phyloP scores from a whole-genome alignment of 192 early-diverging fungal genomes.

The Rhizophagus sp. region DNA sequence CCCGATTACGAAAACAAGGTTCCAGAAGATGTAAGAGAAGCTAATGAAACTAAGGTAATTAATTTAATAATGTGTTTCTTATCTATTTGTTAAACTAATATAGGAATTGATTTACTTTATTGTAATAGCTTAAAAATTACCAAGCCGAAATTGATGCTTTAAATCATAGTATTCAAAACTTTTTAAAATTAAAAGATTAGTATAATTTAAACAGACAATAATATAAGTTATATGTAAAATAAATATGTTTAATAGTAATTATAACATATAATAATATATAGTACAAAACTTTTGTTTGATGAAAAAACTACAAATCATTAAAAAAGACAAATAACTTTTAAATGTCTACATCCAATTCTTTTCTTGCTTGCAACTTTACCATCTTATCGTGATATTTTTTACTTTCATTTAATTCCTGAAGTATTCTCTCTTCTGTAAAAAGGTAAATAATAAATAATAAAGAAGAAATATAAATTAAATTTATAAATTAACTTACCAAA shows the following conservation, averaged over 20 bases:
- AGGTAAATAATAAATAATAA: not conserved
- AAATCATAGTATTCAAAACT: conserved; percentile 64
- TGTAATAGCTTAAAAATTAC: conserved; percentile 63
- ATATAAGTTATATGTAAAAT: no score
- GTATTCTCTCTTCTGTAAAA: not conserved
- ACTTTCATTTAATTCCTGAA: conserved; percentile 8
- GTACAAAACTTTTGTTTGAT: no score
- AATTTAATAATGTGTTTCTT: not conserved
- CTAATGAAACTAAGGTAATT: conserved; percentile 56
- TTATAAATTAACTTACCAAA: conserved; percentile 38
- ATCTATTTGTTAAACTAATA: not conserved
- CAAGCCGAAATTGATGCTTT: conserved; percentile 79
- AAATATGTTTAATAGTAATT: no score
- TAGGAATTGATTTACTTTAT: not conserved
- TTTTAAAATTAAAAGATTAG: conserved; percentile 61
- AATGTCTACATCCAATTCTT: conserved; percentile 11
- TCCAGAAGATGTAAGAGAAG: conserved; percentile 68
- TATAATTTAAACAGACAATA: not conserved
- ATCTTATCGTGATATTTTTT: conserved; percentile 5
- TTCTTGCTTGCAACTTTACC: not conserved
- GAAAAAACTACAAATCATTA: no score
- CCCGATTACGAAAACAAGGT: conserved; percentile 74
- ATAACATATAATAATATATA: no score
- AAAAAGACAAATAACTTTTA: not conserved
- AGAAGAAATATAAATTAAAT: not conserved